phyloP scores from a whole-genome alignment of 2,329 filamentous ascomycete genomes.

The Atkinsonella texensis region DNA sequence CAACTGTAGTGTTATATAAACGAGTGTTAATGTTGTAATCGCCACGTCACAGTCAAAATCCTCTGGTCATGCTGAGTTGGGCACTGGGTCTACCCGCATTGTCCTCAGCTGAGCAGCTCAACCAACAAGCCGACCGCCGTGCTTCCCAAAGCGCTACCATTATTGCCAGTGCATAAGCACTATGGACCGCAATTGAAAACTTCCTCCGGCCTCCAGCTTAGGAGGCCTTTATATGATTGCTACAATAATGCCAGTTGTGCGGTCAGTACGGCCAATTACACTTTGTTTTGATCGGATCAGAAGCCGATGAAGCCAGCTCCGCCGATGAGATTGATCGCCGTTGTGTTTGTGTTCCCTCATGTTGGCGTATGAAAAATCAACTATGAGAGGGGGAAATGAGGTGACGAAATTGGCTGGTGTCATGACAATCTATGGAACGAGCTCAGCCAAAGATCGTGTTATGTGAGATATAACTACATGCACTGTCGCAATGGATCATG shows the following conservation, averaged over 20 bases:
- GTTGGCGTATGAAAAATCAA: slow-evolving; percentile 43
- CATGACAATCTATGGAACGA: slow-evolving; percentile 32
- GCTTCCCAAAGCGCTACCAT: slow-evolving; percentile 3
- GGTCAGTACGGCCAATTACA: slow-evolving; percentile 7
- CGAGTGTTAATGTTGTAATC: too few species aligned
- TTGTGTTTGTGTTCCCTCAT: slow-evolving; percentile 31
- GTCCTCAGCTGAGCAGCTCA: background rate
- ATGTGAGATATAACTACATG: too few species aligned
- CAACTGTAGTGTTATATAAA: too few species aligned
- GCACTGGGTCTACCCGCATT: too few species aligned
- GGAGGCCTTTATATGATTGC: slow-evolving; percentile 49
- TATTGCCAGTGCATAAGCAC: slow-evolving; percentile 40
- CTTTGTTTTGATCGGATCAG: slow-evolving; percentile 30
- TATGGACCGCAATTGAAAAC: slow-evolving; percentile 44
- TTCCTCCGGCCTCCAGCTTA: slow-evolving; percentile 49
- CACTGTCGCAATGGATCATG: too few species aligned
- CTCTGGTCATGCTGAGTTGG: too few species aligned
- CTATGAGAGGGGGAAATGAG: slow-evolving; percentile 53
- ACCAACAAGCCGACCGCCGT: background rate
- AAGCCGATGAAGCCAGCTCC: slow-evolving; percentile 28
- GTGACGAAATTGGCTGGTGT: slow-evolving; percentile 52
- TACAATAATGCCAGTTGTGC: slow-evolving; percentile 38
- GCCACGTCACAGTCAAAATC: too few species aligned
- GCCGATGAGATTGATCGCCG: slow-evolving; percentile 18
- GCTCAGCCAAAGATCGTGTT: too few species aligned